Conservation (phyloP, 306 rosid genomes). For the Lathyrus oleraceus region DNA sequence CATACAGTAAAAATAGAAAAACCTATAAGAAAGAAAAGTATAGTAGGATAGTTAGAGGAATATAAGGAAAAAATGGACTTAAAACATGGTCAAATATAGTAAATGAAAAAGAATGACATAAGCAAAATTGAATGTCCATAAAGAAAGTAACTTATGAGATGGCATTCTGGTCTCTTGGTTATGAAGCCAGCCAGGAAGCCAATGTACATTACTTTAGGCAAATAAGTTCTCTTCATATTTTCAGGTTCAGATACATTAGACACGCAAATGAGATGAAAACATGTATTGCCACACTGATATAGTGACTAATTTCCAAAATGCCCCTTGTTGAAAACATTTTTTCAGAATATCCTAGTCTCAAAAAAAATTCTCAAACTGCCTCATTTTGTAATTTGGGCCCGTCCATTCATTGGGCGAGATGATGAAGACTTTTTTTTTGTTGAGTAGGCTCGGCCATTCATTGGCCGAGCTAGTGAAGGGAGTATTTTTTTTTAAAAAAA, state of each 20-base stretch:
- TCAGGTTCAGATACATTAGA: slow-evolving; percentile 10
- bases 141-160: slow-evolving; percentile 32
- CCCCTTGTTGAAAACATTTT: too few species aligned
- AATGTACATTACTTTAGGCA: slow-evolving; percentile 31
- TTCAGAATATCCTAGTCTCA: too few species aligned
- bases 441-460: too few species aligned
- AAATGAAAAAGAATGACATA: slow-evolving; percentile 36
- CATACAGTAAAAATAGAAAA: neutral
- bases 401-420: too few species aligned
- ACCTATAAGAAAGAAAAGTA: neutral
- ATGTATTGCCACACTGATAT: slow-evolving; percentile 43
- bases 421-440: too few species aligned
- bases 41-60: neutral
- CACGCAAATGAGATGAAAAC: slow-evolving; percentile 1
- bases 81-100: slow-evolving; percentile 6
- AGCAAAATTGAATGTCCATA: slow-evolving; percentile 39
- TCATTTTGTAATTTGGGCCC: too few species aligned
- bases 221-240: slow-evolving; percentile 24
- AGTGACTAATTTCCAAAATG: too few species aligned
- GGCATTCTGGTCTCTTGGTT: slow-evolving; percentile 10
- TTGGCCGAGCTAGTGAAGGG: too few species aligned
- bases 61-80: neutral
- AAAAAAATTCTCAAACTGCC: too few species aligned
- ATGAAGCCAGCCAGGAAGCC: neutral
- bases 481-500: too few species aligned